phyloP scores from a whole-genome alignment of 306 rosid genomes.

The Dalbergia cultrata region DNA sequence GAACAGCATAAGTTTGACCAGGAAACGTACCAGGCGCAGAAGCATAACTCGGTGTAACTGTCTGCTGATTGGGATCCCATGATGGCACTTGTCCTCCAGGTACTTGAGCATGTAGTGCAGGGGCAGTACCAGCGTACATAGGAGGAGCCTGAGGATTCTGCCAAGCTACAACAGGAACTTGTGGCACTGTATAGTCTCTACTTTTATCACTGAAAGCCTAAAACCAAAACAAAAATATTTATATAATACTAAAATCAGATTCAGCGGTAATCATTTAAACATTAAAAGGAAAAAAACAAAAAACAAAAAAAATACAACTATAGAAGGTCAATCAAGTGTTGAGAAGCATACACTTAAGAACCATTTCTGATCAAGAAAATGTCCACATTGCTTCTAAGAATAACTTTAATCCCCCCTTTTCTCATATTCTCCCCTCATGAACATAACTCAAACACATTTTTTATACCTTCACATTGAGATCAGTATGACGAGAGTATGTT shows the following conservation, averaged over 20 bases:
- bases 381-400: conserved; percentile 70
- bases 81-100: conserved; percentile 61
- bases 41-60: conserved; percentile 52
- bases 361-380: conserved; percentile 65
- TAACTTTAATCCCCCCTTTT: conserved; percentile 52
- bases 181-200: conserved; percentile 41
- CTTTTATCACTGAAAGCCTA: conserved; percentile 92
- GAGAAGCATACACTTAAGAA: conserved; percentile 78
- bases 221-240: conserved; percentile 23
- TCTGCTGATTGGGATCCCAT: conserved; percentile 70
- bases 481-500: conserved; percentile 99
- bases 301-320: background rate
- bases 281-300: background rate
- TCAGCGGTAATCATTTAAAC: conserved; percentile 20
- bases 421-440: conserved; percentile 62
- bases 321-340: conserved; percentile 59
- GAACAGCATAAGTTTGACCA: conserved; percentile 51
- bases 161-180: background rate
- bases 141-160: conserved; percentile 11
- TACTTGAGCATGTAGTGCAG: conserved; percentile 52
- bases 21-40: conserved; percentile 56
- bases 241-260: conserved; percentile 36
- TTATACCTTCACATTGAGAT: conserved; percentile 99
- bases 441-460: conserved; percentile 70
- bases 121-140: conserved; percentile 48